Conservation (phyloP, 371 early-diverging fungal genomes). For the Homolaphlyctis polyrhiza region DNA sequence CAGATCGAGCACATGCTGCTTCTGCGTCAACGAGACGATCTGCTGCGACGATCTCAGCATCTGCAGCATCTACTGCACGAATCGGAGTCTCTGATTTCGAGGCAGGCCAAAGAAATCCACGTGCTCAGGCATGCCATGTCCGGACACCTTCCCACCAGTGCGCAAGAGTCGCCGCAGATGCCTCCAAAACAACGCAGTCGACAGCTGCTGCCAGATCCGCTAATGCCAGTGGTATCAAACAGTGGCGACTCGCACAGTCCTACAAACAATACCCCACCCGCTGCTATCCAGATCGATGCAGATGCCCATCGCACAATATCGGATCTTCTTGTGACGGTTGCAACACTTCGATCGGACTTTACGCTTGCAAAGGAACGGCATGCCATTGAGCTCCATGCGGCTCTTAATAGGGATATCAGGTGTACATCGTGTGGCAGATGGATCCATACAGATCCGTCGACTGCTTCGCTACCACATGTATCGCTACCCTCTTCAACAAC, state of each 20-base stretch:
- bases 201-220: neutral
- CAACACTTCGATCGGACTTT: neutral
- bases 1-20: neutral
- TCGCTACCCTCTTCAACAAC: no score
- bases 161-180: no score
- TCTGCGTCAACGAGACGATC: slow-evolving; percentile 12
- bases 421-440: neutral
- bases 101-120: slow-evolving; percentile 7
- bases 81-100: slow-evolving; percentile 2
- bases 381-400: neutral
- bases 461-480: no score
- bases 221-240: neutral
- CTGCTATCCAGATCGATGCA: no score
- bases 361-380: neutral
- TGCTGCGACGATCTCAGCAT: slow-evolving; percentile 10
- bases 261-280: no score
- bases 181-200: neutral
- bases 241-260: neutral
- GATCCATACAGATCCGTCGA: no score
- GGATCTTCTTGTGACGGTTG: neutral
- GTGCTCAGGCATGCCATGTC: slow-evolving; percentile 4
- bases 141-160: neutral
- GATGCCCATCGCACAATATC: neutral
- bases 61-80: slow-evolving; percentile 11
- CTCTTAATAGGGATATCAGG: neutral